Base-by-base conservation (phyloP, 2,329 filamentous ascomycete species). In the Beauveria sp. region DNA sequence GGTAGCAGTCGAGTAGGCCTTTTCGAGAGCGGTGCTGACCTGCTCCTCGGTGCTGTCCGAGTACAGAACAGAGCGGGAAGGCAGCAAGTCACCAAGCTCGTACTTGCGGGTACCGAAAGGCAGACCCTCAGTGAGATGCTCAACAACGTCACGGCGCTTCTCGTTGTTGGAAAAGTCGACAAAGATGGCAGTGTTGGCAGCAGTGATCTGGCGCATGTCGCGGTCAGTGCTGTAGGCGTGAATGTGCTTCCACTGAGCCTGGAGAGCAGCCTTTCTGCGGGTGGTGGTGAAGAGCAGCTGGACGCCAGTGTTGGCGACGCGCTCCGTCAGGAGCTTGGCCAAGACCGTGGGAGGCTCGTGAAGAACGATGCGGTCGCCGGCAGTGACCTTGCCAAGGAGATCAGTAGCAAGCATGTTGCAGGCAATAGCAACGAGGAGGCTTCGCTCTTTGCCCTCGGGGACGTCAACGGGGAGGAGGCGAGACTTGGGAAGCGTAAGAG, bases 201-300 rank as follows among this genome's bases (percentile, higher is more conserved):
- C 49, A 20, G 53, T 62, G 50, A 58, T 58, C 49, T 58, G 54
- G 49, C 49, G 49, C 49, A 62, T 58, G 40, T 62, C 55, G 24
- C 60, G 60, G 55, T 49, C 49, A 24, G 55, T 54, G 55, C 49
- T 54, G 55, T 58, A 58, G 16, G 60, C 60, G 22, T 62, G 60
- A 12, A 62, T 49, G 28, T 58, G 55, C 54, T 58, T 62, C 60
- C 60, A 62, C 49, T 58, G 54, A 24, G 49, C 40, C 47, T 54
- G 54, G 3, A 56, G 51, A 26, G 60, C 60, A 14, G 54, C 53
- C 49, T 58, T 56, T 43, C 53, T 54, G 49, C 53, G 51, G 3
- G 60, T 58, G 38, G 56, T 63, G 38, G 57, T 63, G 57, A 63
- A 63, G 3, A 63, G 47, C 28, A 56, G 40, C 49, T 60, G 55